A percentile compares a stretch with the other conserved stretches of the same genome.
Conservation (phyloP, 108 stramenopile genomes). For the Cyclotella kingstonii region DNA sequence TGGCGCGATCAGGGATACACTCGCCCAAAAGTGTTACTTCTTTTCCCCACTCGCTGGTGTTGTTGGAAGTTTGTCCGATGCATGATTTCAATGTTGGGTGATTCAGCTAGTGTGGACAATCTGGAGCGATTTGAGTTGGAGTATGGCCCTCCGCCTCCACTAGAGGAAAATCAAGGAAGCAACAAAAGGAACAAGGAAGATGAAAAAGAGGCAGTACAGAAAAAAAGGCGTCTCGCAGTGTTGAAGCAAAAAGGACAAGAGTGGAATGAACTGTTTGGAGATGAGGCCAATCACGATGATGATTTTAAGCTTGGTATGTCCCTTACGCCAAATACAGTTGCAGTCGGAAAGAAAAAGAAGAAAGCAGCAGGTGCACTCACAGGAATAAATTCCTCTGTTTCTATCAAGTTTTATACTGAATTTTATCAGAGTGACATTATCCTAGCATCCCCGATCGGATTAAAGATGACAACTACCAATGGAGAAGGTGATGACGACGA, state of each 20-base stretch:
- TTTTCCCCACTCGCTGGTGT: conserved; percentile 77
- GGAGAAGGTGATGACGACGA: conserved; percentile 54
- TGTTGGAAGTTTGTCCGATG: conserved; percentile 71
- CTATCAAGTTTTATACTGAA: conserved; percentile 80
- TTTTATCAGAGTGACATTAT: conserved; percentile 96
- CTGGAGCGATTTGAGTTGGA: conserved; percentile 74
- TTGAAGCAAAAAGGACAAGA: conserved; percentile 73
- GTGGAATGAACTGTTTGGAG: conserved; percentile 90
- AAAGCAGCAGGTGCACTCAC: conserved; percentile 9
- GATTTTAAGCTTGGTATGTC: conserved; percentile 93
- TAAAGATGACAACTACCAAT: conserved; percentile 78
- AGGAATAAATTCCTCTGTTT: conserved; percentile 29
- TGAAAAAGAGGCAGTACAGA: conserved; percentile 6
- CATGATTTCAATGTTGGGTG: conserved; percentile 52
- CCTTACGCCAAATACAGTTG: conserved; percentile 65
- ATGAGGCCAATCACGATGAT: conserved; percentile 87
- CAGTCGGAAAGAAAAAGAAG: conserved; percentile 48
- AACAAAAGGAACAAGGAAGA: conserved; percentile 25
- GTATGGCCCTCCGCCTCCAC: conserved; percentile 45
- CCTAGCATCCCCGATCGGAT: conserved; percentile 87
- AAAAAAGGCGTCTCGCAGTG: conserved; percentile 27
- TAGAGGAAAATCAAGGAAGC: conserved; percentile 38
- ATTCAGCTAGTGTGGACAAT: conserved; percentile 37
- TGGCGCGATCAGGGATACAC: conserved; percentile 89
- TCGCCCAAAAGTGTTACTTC: conserved; percentile 73